These are phyloP conservation scores for Filobasidium wieringae DNA, from an alignment of 768 basidiomycete genomes.

Conservation along the genomic window DNA sequence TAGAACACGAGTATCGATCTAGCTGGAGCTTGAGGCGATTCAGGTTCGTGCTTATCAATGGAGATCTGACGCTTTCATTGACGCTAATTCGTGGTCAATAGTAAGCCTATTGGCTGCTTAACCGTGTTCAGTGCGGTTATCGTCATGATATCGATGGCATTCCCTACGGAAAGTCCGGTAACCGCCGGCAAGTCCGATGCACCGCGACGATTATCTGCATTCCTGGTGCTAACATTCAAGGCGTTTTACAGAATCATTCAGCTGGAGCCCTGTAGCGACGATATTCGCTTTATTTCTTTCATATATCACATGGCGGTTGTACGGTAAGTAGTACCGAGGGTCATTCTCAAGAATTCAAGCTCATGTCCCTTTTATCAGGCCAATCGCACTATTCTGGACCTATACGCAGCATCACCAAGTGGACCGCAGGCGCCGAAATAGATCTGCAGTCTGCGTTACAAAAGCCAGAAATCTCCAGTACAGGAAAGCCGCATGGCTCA, in stretches of 20 bases:
- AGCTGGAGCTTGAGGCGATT: conserved; percentile 37
- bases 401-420: conserved; percentile 39
- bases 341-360: background rate
- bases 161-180: conserved; percentile 34
- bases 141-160: conserved; percentile 31
- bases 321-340: conserved; percentile 27
- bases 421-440: conserved; percentile 41
- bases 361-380: conserved; percentile 7
- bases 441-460: conserved; percentile 35
- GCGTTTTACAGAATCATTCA: conserved; percentile 25
- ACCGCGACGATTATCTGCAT: background rate
- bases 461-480: background rate
- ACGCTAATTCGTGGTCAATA: background rate
- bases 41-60: conserved; percentile 18
- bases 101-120: conserved; percentile 26
- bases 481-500: background rate
- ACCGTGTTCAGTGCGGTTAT: conserved; percentile 21
- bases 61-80: background rate
- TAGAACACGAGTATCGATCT: conserved; percentile 37
- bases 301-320: conserved; percentile 37
- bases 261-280: conserved; percentile 37
- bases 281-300: conserved; percentile 30
- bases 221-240: background rate
- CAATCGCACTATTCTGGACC: conserved; percentile 40
- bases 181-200: conserved; percentile 24